Conservation (phyloP, 352 stramenopile species). For the Phytophthora pinifolia region DNA sequence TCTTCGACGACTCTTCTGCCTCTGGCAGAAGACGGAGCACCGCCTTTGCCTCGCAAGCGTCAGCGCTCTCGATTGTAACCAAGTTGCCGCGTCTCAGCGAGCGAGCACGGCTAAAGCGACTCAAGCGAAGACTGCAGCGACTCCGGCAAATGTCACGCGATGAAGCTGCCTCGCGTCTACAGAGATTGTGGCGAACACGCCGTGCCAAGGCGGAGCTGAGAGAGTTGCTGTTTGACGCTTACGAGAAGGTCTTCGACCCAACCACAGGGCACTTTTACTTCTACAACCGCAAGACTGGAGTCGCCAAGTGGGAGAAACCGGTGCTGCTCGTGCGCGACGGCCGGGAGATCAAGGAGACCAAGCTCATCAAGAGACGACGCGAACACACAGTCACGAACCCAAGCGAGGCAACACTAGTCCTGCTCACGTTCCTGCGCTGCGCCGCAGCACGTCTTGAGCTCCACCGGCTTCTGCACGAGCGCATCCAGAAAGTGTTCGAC, state of each 20-base stretch:
- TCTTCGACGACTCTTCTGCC: conserved; percentile 26
- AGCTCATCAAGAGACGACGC: conserved; percentile 42
- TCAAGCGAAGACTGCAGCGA: conserved; percentile 62
- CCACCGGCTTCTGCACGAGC: conserved; percentile 37
- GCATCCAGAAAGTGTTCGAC: conserved; percentile 77
- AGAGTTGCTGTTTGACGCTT: conserved; percentile 45
- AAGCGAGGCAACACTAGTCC: conserved; percentile 39
- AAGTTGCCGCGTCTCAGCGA: conserved; percentile 45
- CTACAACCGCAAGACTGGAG: conserved; percentile 71
- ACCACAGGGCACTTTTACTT: conserved; percentile 69
- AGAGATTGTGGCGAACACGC: conserved; percentile 47
- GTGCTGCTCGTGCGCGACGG: conserved; percentile 36
- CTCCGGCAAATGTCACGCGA: conserved; percentile 55
- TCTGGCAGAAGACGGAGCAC: conserved; percentile 24
- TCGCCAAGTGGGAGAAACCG: conserved; percentile 68
- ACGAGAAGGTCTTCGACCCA: conserved; percentile 79
- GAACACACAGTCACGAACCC: conserved; percentile 47
- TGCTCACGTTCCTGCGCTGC: conserved; percentile 49
- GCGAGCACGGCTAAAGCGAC: conserved; percentile 55
- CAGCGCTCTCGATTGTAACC: background rate
- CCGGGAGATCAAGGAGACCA: conserved; percentile 43
- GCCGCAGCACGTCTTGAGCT: conserved; percentile 50
- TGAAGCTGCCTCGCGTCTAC: conserved; percentile 54
- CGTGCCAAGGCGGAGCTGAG: conserved; percentile 43
- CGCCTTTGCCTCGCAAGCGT: conserved; percentile 10